A percentile compares a stretch with the other conserved stretches of the same genome.
Conservation (phyloP, 768 basidiomycete genomes). For the Lactifluus piperatus region DNA sequence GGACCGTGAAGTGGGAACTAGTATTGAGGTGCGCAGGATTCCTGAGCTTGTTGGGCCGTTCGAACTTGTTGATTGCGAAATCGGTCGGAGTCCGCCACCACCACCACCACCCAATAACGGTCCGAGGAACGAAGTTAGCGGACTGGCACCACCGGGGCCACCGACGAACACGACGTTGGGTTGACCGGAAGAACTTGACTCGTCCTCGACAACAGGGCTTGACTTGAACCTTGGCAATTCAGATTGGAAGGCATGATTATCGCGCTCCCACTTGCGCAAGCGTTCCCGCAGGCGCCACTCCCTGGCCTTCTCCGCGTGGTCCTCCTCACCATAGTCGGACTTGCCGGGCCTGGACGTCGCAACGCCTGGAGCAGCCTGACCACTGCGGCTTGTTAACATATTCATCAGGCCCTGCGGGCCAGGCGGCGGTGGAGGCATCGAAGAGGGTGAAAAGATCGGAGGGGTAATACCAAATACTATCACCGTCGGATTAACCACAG, state of each 20-base stretch:
- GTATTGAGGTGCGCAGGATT: slow-evolving; percentile 62
- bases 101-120: slow-evolving; percentile 19
- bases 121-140: slow-evolving; percentile 30
- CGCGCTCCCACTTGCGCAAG: slow-evolving; percentile 65
- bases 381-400: slow-evolving; percentile 37
- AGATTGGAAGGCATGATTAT: slow-evolving; percentile 47
- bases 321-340: slow-evolving; percentile 59
- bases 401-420: slow-evolving; percentile 33
- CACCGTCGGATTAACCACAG: slow-evolving; percentile 59
- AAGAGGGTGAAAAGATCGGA: slow-evolving; percentile 45
- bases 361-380: slow-evolving; percentile 27
- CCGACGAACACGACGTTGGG: slow-evolving; percentile 47
- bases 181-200: slow-evolving; percentile 16
- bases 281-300: slow-evolving; percentile 67
- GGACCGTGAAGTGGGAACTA: slow-evolving; percentile 59
- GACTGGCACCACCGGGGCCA: slow-evolving; percentile 30
- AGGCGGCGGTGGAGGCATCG: slow-evolving; percentile 24
- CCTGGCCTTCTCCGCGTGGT: slow-evolving; percentile 52
- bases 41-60: slow-evolving; percentile 23
- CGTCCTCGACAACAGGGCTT: too few relatives aligned
- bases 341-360: slow-evolving; percentile 31
- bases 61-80: slow-evolving; percentile 18
- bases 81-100: slow-evolving; percentile 16
- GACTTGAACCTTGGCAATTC: slow-evolving; percentile 58
- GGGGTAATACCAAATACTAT: slow-evolving; percentile 88